A percentile compares a stretch with the other conserved stretches of the same genome.
phyloP scores from a whole-genome alignment of 345 rosid genomes.

The Capsella bursapastoris region DNA sequence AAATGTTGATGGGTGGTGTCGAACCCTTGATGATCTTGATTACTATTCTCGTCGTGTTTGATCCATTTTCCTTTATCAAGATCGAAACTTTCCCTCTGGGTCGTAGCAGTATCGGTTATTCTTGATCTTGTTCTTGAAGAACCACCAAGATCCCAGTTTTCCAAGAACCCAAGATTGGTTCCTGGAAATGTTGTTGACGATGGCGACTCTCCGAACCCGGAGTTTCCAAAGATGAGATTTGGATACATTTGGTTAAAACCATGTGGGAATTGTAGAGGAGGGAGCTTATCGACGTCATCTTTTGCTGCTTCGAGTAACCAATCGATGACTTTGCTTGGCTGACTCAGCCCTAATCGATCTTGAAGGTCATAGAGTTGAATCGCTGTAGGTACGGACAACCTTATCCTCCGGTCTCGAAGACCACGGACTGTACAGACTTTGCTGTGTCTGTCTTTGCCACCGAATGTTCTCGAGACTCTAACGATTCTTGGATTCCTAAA shows the following conservation, averaged over 20 bases:
- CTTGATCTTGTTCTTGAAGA: conserved; percentile 51
- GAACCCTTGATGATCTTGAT: conserved; percentile 47
- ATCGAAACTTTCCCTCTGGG: conserved; percentile 40
- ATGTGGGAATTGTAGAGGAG: conserved; percentile 80
- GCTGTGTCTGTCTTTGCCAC: conserved; percentile 98
- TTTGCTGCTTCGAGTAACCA: conserved; percentile 86
- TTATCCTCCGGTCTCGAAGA: conserved; percentile 79
- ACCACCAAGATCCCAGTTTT: conserved; percentile 51
- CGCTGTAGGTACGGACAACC: conserved; percentile 95
- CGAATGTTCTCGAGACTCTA: conserved; percentile 80
- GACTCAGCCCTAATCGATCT: conserved; percentile 79
- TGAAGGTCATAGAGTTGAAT: conserved; percentile 92
- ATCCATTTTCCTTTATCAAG: conserved; percentile 75
- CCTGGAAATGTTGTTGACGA: conserved; percentile 36
- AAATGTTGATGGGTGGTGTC: conserved; percentile 49
- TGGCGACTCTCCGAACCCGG: conserved; percentile 41
- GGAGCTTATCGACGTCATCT: conserved; percentile 82
- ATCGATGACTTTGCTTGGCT: conserved; percentile 94
- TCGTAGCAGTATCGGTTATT: conserved; percentile 37
- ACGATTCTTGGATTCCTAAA: conserved; percentile 93
- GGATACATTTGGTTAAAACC: conserved; percentile 77
- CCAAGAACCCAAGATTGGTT: conserved; percentile 51
- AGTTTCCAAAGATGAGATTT: conserved; percentile 46
- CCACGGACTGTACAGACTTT: conserved; percentile 95
- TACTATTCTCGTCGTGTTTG: conserved; percentile 47